Conservation (phyloP, 768 basidiomycete genomes). For the Leccinum obscurum region DNA sequence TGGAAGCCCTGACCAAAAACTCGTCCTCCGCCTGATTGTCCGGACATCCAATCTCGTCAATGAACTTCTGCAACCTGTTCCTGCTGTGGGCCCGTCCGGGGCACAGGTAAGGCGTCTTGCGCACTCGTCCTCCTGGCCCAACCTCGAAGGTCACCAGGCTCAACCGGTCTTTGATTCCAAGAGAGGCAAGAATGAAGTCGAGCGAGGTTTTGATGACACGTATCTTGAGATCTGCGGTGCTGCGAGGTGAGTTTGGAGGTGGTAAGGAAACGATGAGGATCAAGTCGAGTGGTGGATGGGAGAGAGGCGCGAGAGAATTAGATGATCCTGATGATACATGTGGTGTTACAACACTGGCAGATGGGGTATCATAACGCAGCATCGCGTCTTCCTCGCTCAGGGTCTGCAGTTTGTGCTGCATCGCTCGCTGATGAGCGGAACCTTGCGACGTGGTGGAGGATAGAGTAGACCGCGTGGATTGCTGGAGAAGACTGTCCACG, state of each 20-base stretch:
- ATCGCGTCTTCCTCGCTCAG: constrained; percentile 74
- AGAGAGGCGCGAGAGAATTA: constrained; percentile 77
- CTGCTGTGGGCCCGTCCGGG: constrained; percentile 69
- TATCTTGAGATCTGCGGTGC: constrained; percentile 82
- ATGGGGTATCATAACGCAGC: constrained; percentile 51
- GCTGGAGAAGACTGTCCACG: constrained; percentile 62
- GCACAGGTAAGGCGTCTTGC: constrained; percentile 92
- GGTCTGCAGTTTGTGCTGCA: constrained; percentile 53
- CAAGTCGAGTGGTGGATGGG: constrained; percentile 88
- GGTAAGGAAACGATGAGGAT: constrained; percentile 91
- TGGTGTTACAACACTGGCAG: constrained; percentile 61
- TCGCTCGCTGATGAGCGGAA: constrained; percentile 42
- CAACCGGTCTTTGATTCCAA: constrained; percentile 78
- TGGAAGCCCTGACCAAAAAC: constrained; percentile 67
- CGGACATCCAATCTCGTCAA: constrained; percentile 63
- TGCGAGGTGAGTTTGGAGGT: constrained; percentile 63
- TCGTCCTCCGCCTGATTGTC: constrained; percentile 53
- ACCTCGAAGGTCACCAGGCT: constrained; percentile 93
- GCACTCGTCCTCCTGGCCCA: constrained; percentile 75
- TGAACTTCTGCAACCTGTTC: constrained; percentile 69
- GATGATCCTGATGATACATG: constrained; percentile 73
- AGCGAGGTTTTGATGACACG: constrained; percentile 88
- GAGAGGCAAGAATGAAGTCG: constrained; percentile 78
- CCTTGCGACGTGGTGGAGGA: constrained; percentile 77
- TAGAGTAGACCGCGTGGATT: constrained; percentile 64